Base-by-base conservation (phyloP, 306 rosid species). In the Carpinus viminea region DNA sequence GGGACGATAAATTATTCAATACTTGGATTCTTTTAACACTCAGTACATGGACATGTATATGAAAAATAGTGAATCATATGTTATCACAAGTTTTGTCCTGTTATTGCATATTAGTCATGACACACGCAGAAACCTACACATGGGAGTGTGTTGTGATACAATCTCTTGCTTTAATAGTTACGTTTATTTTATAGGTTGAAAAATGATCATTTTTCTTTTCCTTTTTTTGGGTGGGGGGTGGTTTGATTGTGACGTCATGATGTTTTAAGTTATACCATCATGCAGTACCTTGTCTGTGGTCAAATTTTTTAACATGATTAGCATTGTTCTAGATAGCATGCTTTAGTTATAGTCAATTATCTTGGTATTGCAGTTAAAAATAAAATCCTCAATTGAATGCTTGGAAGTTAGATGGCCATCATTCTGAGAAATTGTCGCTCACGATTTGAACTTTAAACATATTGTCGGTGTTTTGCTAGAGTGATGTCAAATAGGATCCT, bases 101-200 rank as follows among this genome's bases (percentile, higher is more conserved):
- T 60, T 61, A 47, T 61, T 76, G 55, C 53, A 74, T 70, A 68
- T 28, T 61, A 47, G 48, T 36, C 59, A 43, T 75, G 26, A 26
- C 18, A 60, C 41, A 11, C 1, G 17, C 68, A 3, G 38, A 60
- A 12, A 60, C 12, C 8, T 0, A 8, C 68, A 10, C 0, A 5
- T 60, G 55, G 73, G 77, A 75, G 73, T 26, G 28, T 75, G 74
- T 73, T 73, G 76, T 78, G 55, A 52, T 18, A 60, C 74, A 41
- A 72, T 17, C 51, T 55, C 60, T 61, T 52, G 18, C 77, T 79
- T 17, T 68, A 57, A 68, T 68, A 72, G n/a, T 79, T 21, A 21
- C 12, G 21, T 85, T 12, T 47, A 31, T 45, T 59, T 26, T 45
- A 12, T 68, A 61, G 65, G 41, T 73, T 81, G 57, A 53, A 47